Conservation (phyloP, 352 stramenopile species). For the Pythium volutum region DNA sequence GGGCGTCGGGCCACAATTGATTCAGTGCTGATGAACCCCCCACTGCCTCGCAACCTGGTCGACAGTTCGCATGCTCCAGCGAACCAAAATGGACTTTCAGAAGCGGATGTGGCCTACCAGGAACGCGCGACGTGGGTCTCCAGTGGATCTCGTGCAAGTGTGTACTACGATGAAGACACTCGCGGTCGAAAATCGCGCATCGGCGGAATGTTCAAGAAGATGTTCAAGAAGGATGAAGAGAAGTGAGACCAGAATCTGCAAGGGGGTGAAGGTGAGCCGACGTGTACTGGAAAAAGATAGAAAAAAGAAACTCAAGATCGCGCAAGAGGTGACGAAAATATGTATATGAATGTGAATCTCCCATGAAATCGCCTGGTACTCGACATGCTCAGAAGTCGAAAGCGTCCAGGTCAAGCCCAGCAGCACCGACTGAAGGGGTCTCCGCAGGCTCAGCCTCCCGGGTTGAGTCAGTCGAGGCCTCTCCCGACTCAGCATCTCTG, state of each 20-base stretch:
- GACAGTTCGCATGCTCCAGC: conserved; percentile 20
- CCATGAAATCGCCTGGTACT: not conserved
- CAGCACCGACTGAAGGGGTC: not conserved
- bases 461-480: not conserved
- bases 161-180: conserved; percentile 63
- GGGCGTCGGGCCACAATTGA: conserved; percentile 29
- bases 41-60: conserved; percentile 26
- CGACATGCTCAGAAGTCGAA: conserved; percentile 25
- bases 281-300: conserved; percentile 7
- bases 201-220: conserved; percentile 88
- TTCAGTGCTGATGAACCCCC: conserved; percentile 29
- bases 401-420: conserved; percentile 19
- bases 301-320: conserved; percentile 6
- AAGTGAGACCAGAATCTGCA: not conserved
- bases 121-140: conserved; percentile 29
- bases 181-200: conserved; percentile 72
- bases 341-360: conserved; percentile 25
- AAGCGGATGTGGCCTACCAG: conserved; percentile 22
- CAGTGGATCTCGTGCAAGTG: conserved; percentile 34
- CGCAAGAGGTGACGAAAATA: conserved; percentile 11
- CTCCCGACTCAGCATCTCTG: not conserved
- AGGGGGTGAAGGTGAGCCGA: not conserved
- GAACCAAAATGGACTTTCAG: conserved; percentile 16
- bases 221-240: conserved; percentile 80
- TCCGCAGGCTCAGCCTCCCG: conserved; percentile 17